Evolutionary conservation across 1,284 basidiomycete species (phyloP).

Genomic region (Thecaphora frezii): DNA sequence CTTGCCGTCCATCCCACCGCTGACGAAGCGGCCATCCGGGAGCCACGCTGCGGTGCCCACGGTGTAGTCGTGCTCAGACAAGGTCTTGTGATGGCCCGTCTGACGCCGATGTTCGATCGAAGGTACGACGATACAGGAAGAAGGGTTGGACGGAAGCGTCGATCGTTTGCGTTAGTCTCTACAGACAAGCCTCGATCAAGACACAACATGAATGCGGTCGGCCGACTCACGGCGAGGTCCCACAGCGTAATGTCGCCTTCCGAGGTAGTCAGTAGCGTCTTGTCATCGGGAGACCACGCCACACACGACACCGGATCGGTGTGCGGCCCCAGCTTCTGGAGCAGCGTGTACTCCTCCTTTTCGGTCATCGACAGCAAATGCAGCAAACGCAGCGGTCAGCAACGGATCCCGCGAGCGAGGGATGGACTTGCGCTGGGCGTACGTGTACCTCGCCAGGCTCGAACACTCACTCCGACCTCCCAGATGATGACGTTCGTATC

Average conservation of each 20-base stretch:
- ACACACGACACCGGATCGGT: constrained; percentile 58
- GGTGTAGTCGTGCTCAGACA: constrained; percentile 76
- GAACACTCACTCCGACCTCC: constrained; percentile 55
- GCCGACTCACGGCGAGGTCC: constrained; percentile 10
- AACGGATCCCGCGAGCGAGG: no score
- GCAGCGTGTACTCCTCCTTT: constrained; percentile 25
- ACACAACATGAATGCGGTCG: no score
- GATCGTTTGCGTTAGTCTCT: no score
- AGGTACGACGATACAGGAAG: no score
- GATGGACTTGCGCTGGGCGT: no score
- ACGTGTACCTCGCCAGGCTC: no score
- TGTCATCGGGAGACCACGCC: constrained; percentile 62
- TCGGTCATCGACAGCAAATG: no score
- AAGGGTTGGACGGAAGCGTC: no score
- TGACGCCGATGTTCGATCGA: no score
- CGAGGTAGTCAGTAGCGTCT: constrained; percentile 32
- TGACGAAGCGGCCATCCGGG: constrained; percentile 85
- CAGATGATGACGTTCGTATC: constrained; percentile 88
- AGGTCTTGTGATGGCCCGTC: constrained; percentile 11
- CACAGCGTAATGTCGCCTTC: constrained; percentile 45
- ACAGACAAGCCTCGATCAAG: no score
- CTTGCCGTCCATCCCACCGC: constrained; percentile 82
- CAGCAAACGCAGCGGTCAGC: no score
- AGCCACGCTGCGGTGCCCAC: constrained; percentile 86
- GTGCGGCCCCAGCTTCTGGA: constrained; percentile 34